phyloP scores from a whole-genome alignment of 73 alveolate genomes.

The Blepharisma stoltei region DNA sequence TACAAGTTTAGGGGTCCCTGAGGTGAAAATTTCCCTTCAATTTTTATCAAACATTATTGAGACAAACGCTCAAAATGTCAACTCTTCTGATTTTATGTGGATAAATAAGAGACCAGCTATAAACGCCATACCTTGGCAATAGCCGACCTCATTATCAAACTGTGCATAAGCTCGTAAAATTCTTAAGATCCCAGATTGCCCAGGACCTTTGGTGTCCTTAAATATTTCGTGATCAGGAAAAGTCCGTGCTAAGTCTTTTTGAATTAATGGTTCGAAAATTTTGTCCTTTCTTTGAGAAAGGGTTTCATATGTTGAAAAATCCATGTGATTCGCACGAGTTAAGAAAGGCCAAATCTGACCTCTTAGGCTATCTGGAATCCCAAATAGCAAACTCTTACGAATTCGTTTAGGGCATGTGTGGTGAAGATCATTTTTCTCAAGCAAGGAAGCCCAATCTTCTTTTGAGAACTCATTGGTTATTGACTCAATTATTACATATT shows the following conservation, averaged over 20 bases:
- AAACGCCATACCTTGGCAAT: conserved; percentile 50
- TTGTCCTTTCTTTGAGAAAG: background rate
- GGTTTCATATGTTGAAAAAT: background rate
- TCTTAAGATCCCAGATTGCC: conserved; percentile 35
- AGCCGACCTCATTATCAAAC: conserved; percentile 46
- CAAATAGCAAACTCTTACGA: conserved; percentile 12
- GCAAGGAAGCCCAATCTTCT: background rate
- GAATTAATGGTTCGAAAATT: background rate
- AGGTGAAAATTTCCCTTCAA: background rate
- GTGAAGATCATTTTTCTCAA: background rate
- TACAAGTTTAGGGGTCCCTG: background rate
- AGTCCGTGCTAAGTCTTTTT: background rate
- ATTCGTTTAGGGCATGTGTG: conserved; percentile 9
- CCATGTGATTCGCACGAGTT: background rate
- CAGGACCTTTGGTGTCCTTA: conserved; percentile 16
- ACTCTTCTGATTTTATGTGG: conserved; percentile 38
- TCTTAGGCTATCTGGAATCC: conserved; percentile 27
- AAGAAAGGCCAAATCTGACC: background rate
- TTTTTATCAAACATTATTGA: conserved; percentile 15
- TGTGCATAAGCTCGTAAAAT: conserved; percentile 44
- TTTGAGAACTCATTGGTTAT: conserved; percentile 15
- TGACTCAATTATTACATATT: background rate
- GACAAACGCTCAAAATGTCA: conserved; percentile 47
- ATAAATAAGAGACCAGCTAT: conserved; percentile 44
- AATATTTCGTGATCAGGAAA: background rate